Percentiles rank a stretch among this genome's conserved stretches.
Evolutionary conservation across 257 asterid genomes (phyloP).

Genomic region (Solanum sejunctum): DNA sequence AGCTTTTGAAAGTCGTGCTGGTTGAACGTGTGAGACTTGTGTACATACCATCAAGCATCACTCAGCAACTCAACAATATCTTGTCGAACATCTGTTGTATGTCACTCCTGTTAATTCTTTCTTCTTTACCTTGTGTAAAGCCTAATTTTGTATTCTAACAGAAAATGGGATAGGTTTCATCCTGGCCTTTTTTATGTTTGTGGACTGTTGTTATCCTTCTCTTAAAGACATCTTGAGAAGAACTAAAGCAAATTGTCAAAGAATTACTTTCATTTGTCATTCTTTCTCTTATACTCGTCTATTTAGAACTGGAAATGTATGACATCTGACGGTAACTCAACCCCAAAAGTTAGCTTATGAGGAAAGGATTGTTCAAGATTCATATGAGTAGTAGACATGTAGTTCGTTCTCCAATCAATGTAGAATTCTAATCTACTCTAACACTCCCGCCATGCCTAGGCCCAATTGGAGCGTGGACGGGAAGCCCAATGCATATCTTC

Average conservation of each 20-base stretch:
- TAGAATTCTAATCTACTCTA: background rate
- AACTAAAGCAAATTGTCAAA: background rate
- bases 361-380: no score
- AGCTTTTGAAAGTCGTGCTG: slow-evolving; percentile 12
- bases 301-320: background rate
- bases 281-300: background rate
- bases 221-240: background rate
- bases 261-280: background rate
- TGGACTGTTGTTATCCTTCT: background rate
- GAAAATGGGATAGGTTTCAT: background rate
- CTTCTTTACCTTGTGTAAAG: background rate
- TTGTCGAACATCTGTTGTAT: background rate
- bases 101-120: background rate
- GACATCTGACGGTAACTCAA: no score
- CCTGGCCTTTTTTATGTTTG: background rate
- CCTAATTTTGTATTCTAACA: background rate
- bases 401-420: background rate
- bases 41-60: background rate
- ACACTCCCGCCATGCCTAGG: background rate
- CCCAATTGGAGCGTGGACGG: background rate
- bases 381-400: background rate
- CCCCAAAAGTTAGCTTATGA: no score
- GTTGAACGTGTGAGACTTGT: background rate
- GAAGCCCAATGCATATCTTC: background rate
- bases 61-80: background rate